Evolutionary conservation across 805 yeast genomes (phyloP).

Genomic region (Wickerhamomyces strasburgensis): DNA sequence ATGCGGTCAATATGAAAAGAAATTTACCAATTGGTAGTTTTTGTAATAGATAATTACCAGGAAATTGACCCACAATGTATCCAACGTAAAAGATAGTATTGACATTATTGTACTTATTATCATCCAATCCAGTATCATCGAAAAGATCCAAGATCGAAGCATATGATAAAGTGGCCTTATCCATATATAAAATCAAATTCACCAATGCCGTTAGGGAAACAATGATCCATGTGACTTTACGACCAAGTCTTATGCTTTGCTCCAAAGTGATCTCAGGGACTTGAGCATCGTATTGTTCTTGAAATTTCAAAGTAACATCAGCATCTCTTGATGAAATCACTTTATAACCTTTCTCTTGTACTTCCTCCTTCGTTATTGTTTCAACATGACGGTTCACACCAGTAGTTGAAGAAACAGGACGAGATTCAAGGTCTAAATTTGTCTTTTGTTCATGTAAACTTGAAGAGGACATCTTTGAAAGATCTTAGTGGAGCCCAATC

Average conservation of each 20-base stretch:
- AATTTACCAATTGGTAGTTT: conserved; percentile 37
- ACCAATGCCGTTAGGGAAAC: conserved; percentile 36
- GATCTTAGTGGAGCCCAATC: no score
- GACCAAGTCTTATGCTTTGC: conserved; percentile 34
- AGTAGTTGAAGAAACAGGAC: conserved; percentile 35
- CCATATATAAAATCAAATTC: conserved; percentile 41
- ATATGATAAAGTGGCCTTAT: conserved; percentile 47
- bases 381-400: not conserved
- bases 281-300: conserved; percentile 29
- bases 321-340: conserved; percentile 32
- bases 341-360: conserved; percentile 30
- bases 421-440: not conserved
- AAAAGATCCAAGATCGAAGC: conserved; percentile 44
- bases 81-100: conserved; percentile 53
- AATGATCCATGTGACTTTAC: conserved; percentile 34
- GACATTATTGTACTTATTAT: conserved; percentile 40
- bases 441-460: not conserved
- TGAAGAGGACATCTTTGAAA: not conserved
- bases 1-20: conserved; percentile 30
- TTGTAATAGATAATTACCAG: conserved; percentile 40
- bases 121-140: conserved; percentile 40
- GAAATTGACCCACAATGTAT: conserved; percentile 40
- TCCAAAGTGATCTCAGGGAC: conserved; percentile 38
- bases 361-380: conserved; percentile 3
- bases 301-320: conserved; percentile 36